Evolutionary conservation across 208 protist genomes (phyloP).

Genomic region (Acanthamoeba culbertsoni): DNA sequence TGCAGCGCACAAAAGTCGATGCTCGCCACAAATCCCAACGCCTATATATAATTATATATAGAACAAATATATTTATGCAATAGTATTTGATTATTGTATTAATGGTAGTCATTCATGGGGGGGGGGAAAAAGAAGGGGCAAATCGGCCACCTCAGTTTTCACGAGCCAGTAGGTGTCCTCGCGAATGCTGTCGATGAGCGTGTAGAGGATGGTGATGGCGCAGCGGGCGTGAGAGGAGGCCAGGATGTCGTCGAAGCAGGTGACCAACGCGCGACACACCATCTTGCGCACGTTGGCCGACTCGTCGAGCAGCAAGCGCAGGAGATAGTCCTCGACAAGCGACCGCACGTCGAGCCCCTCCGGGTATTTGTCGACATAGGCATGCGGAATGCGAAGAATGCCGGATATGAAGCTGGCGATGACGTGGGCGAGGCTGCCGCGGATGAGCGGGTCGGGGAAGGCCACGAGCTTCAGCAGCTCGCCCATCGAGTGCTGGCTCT

Average conservation of each 20-base stretch:
- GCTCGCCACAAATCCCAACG: slow-evolving; percentile 30
- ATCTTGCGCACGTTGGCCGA: slow-evolving; percentile 44
- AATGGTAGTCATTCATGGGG: not conserved
- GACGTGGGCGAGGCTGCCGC: slow-evolving; percentile 2
- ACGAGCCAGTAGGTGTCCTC: slow-evolving; percentile 54
- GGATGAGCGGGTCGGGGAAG: slow-evolving; percentile 32
- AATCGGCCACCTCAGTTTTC: slow-evolving; percentile 45
- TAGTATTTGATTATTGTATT: not conserved
- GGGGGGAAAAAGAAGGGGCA: too few relatives aligned
- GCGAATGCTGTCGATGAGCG: slow-evolving; percentile 4
- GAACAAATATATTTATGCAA: not conserved
- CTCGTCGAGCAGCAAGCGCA: slow-evolving; percentile 32
- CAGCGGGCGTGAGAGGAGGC: not conserved
- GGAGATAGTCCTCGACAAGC: not conserved
- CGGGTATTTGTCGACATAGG: too few relatives aligned
- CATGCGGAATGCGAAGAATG: not conserved
- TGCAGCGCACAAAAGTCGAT: slow-evolving; percentile 29
- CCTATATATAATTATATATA: not conserved
- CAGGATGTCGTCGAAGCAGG: slow-evolving; percentile 2
- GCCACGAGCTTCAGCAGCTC: slow-evolving; percentile 28
- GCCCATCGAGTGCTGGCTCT: not conserved
- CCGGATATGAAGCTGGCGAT: slow-evolving; percentile 19
- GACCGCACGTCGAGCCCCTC: not conserved
- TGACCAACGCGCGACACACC: not conserved
- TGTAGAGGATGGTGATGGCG: not conserved